Evolutionary conservation across 2,329 filamentous ascomycete genomes (phyloP).

Genomic region (Monosporascus sp.): DNA sequence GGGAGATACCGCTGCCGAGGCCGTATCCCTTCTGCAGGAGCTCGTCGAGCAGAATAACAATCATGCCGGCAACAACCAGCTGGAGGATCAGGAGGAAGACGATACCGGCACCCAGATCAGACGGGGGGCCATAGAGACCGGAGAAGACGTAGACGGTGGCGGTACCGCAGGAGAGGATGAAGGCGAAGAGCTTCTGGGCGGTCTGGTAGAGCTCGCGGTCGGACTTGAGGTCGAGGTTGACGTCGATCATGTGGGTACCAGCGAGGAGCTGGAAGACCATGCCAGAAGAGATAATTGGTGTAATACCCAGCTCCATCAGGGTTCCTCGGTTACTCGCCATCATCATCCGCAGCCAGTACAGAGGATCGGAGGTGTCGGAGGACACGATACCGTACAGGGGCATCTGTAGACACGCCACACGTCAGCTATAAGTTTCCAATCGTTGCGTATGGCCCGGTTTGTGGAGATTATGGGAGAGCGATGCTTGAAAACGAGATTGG

Average conservation of each 20-base stretch:
- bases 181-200: conserved; percentile 96
- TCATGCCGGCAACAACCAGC: conserved; percentile 93
- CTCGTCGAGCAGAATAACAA: conserved; percentile 98
- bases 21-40: conserved; percentile 99
- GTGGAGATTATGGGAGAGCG: background rate
- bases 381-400: conserved; percentile 98
- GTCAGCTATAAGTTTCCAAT: background rate
- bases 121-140: conserved; percentile 93
- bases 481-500: background rate
- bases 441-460: background rate
- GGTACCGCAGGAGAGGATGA: conserved; percentile 95
- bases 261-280: conserved; percentile 99
- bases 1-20: conserved; percentile 95
- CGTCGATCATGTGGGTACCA: conserved; percentile 98
- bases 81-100: conserved; percentile 98
- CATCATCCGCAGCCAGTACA: conserved; percentile 99
- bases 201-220: conserved; percentile 99
- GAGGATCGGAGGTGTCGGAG: conserved; percentile 93
- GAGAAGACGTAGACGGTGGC: conserved; percentile 98
- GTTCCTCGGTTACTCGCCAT: conserved; percentile 97
- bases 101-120: conserved; percentile 94
- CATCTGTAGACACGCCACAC: conserved; percentile 55
- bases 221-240: conserved; percentile 99
- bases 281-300: conserved; percentile 97
- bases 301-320: conserved; percentile 93